A percentile compares a stretch with the other conserved stretches of the same genome.
These are phyloP conservation scores for Massarina eburnea DNA, from an alignment of 2,329 filamentous ascomycete species.

Conservation along the genomic window DNA sequence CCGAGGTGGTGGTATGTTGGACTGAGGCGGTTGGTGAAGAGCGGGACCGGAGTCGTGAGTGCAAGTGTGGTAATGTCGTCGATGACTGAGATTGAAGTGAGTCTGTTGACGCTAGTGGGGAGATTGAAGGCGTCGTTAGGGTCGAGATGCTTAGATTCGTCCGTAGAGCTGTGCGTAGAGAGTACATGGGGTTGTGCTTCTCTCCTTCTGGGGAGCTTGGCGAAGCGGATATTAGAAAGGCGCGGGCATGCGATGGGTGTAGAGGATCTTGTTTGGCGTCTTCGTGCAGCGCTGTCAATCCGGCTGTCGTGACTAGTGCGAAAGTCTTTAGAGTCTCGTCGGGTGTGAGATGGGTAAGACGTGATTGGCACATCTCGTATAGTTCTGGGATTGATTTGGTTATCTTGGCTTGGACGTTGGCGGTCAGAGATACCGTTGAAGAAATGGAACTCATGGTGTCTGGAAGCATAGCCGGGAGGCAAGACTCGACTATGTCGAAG, in stretches of 20 bases:
- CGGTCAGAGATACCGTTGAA: not conserved
- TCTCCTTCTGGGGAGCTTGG: not conserved
- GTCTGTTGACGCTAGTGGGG: conserved; percentile 1
- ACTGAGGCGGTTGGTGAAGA: not conserved
- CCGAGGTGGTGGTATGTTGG: not conserved
- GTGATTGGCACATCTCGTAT: not conserved
- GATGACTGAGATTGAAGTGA: not conserved
- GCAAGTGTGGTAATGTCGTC: not conserved
- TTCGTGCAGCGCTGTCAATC: conserved; percentile 3
- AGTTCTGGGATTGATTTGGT: conserved; percentile 1
- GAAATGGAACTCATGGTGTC: not conserved
- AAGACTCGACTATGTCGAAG: not conserved
- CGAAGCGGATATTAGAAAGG: not conserved
- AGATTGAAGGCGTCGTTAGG: conserved; percentile 3
- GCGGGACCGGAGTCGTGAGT: not conserved
- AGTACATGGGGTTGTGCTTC: conserved; percentile 1
- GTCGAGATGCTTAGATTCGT: conserved; percentile 10
- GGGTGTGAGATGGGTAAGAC: conserved; percentile 3
- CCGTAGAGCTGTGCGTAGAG: conserved; percentile 3
- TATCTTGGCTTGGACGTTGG: not conserved
- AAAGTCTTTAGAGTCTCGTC: conserved; percentile 1
- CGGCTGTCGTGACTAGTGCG: conserved; percentile 7
- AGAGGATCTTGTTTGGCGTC: conserved; percentile 3
- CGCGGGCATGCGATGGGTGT: not conserved
- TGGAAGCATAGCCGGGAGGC: conserved; percentile 2